Base-by-base conservation (phyloP, 306 rosid genomes). In the Cicer bijugum region DNA sequence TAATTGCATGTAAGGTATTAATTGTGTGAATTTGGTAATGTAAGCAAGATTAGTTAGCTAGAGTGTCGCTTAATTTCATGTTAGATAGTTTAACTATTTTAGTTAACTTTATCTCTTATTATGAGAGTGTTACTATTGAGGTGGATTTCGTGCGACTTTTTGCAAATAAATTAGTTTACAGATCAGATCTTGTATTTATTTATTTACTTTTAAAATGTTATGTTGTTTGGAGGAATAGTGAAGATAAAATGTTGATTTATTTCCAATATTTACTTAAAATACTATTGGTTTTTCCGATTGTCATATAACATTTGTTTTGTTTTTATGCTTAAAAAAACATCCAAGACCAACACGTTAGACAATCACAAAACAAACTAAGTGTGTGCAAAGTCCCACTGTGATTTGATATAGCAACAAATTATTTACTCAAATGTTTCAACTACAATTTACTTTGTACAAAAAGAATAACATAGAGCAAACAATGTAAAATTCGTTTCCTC, bases 371-470 rank as follows among this genome's bases (percentile, higher is more conserved):
- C 52, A 77, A 17, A 50, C 17, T 6, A 51, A 5, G 15, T 6
- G 57, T 51, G 57, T 51, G 11, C 28, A 51, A 20, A 52, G 19
- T 53, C 59, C 28, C 15, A 52, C 0, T 16, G 28, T 23, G 5
- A 23, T 5, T 68, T 50, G 60, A 75, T 58, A 48, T 55, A 14
- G 51, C 38, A 69, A 15, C 37, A 17, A 35, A 77, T 73, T 74
- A 85, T 89, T 75, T 80, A 76, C 89, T 66, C 4, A 2, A 74
- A 65, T 69, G 74, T 37, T 55, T 33, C 70, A 53, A 70, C 70
- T 51, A 71, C 69, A 71, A 66, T 20, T 85, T 74, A 84, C 80
- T 84, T 81, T 89, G 88, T 91, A 91, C 95, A 89, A 51, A 80
- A 62, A 77, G 82, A 83, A 84, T 64, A 37, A 70, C 79, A 66